These are phyloP conservation scores for Neoscytalidium dimidiatum DNA, from an alignment of 2,329 filamentous ascomycete species.

Conservation along the genomic window DNA sequence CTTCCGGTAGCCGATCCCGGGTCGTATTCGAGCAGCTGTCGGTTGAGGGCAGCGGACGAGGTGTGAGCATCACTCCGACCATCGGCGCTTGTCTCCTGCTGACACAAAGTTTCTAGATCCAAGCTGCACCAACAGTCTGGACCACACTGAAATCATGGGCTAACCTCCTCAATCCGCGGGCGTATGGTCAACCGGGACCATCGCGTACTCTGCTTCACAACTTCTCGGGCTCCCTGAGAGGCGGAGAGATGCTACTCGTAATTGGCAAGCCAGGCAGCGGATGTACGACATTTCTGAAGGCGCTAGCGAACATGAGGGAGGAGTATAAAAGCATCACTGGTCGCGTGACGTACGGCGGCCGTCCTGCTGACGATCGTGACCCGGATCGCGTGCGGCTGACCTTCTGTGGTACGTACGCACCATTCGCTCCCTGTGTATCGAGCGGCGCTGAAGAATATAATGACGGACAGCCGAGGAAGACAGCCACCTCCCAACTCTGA, in stretches of 20 bases:
- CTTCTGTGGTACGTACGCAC: slow-evolving; percentile 26
- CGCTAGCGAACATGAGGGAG: slow-evolving; percentile 52
- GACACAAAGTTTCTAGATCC: background rate
- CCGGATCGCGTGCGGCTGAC: slow-evolving; percentile 18
- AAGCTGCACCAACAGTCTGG: background rate
- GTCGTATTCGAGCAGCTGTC: background rate
- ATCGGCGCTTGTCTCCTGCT: background rate
- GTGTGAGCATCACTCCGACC: background rate
- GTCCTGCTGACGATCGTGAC: slow-evolving; percentile 20
- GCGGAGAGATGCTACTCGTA: slow-evolving; percentile 45
- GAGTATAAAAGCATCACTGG: background rate
- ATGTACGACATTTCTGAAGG: slow-evolving; percentile 63
- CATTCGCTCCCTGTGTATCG: too few relatives aligned
- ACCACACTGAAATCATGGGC: background rate
- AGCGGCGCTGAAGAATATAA: too few relatives aligned
- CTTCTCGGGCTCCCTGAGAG: background rate
- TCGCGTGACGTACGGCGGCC: background rate
- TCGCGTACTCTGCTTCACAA: background rate
- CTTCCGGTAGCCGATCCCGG: background rate
- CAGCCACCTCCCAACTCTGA: too few relatives aligned
- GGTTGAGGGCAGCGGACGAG: background rate
- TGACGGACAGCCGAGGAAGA: too few relatives aligned
- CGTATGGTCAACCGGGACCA: background rate
- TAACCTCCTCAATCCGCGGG: background rate
- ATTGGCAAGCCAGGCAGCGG: slow-evolving; percentile 52